phyloP scores from a whole-genome alignment of 2,329 filamentous ascomycete genomes.

The Penicillium griseofulvum region DNA sequence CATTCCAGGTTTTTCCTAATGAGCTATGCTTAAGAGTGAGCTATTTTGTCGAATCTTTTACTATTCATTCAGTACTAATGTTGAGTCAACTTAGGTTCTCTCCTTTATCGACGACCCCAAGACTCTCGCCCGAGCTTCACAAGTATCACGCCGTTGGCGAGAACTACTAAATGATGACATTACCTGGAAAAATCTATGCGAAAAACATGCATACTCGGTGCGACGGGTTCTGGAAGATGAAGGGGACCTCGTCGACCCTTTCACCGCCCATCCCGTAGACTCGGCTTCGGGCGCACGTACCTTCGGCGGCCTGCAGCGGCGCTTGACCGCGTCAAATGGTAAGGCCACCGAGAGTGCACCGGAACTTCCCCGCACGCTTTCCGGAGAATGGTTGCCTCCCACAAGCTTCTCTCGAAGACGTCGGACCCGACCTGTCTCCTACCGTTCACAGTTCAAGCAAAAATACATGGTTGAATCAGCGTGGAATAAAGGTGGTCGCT shows the following conservation, averaged over 20 bases:
- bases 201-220: slow-evolving; percentile 95
- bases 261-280: slow-evolving; percentile 29
- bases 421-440: slow-evolving; percentile 70
- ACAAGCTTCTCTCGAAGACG: slow-evolving; percentile 37
- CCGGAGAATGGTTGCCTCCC: slow-evolving; percentile 33
- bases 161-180: slow-evolving; percentile 94
- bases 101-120: slow-evolving; percentile 97
- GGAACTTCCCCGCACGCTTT: slow-evolving; percentile 44
- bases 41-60: neutral
- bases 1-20: slow-evolving; percentile 86
- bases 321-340: slow-evolving; percentile 24
- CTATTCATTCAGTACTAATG: slow-evolving; percentile 12
- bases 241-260: slow-evolving; percentile 36
- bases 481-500: slow-evolving; percentile 87
- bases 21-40: slow-evolving; percentile 86
- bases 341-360: slow-evolving; percentile 48
- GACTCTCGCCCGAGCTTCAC: slow-evolving; percentile 85
- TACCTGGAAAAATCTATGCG: slow-evolving; percentile 96
- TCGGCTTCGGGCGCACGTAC: slow-evolving; percentile 20
- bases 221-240: slow-evolving; percentile 53
- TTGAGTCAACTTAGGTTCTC: slow-evolving; percentile 62
- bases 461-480: slow-evolving; percentile 95
- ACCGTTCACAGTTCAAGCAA: slow-evolving; percentile 97
- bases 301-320: slow-evolving; percentile 24
- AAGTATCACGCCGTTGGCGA: slow-evolving; percentile 93